These are phyloP conservation scores for Chrysoporthe deuterocubensis DNA, from an alignment of 2,329 filamentous ascomycete species.

Conservation along the genomic window DNA sequence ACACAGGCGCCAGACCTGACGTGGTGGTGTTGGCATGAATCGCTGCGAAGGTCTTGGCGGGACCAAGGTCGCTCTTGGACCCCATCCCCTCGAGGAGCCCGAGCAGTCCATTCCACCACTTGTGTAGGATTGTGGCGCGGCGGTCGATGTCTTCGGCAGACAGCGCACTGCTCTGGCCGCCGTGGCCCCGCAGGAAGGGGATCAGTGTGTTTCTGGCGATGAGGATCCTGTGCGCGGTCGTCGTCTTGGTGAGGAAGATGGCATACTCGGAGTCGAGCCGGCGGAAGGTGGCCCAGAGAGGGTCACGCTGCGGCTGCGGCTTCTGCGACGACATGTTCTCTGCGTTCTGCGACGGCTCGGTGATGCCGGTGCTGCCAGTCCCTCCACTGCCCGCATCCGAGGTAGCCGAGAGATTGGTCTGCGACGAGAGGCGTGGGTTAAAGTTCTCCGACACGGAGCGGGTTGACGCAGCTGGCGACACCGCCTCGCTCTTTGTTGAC, in stretches of 20 bases:
- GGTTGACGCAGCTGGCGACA: conserved; percentile 13
- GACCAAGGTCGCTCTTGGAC: conserved; percentile 33
- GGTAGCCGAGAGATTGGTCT: conserved; percentile 36
- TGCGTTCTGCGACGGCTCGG: conserved; percentile 29
- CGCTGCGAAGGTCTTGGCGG: conserved; percentile 29
- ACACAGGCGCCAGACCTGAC: conserved; percentile 71
- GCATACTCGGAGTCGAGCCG: conserved; percentile 53
- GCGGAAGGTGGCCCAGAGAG: conserved; percentile 60
- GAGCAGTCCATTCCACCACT: conserved; percentile 85
- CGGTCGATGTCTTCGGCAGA: conserved; percentile 83
- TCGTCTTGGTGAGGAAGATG: conserved; percentile 73
- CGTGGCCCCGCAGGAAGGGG: conserved; percentile 76
- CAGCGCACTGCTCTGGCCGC: conserved; percentile 61
- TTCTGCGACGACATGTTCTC: conserved; percentile 19
- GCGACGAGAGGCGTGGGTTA: conserved; percentile 46
- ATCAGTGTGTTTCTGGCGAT: conserved; percentile 73
- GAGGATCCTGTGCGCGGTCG: conserved; percentile 70
- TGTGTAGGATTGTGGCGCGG: conserved; percentile 78
- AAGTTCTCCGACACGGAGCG: conserved; percentile 19
- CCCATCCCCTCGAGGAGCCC: conserved; percentile 76
- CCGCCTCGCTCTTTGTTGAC: conserved; percentile 30
- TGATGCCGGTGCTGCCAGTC: conserved; percentile 26
- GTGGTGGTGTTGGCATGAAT: conserved; percentile 29
- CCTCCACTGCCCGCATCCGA: conserved; percentile 27
- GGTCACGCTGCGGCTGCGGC: conserved; percentile 45